Evolutionary conservation across 2,329 filamentous ascomycete species (phyloP).

Genomic region (Fusarium ambrosium): DNA sequence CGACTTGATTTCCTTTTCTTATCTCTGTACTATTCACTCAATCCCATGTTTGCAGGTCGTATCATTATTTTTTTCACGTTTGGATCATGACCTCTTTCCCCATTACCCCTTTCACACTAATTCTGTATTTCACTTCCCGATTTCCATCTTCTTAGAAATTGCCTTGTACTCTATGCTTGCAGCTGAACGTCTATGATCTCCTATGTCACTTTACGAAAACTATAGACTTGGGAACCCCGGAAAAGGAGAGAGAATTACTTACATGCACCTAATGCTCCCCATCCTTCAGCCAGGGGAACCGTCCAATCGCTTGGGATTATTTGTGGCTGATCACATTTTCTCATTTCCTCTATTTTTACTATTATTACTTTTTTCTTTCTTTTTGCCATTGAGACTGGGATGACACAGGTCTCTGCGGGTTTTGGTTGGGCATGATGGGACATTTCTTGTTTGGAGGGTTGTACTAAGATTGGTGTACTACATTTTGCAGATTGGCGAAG

Average conservation of each 20-base stretch:
- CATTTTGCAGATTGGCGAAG: conserved; percentile 22
- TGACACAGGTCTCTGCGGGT: conserved; percentile 26
- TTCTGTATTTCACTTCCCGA: conserved; percentile 33
- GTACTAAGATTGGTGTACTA: conserved; percentile 35
- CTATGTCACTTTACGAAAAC: conserved; percentile 46
- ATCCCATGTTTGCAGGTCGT: conserved; percentile 41
- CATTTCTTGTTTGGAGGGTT: conserved; percentile 38
- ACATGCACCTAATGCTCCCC: conserved; percentile 47
- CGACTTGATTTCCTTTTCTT: conserved; percentile 34
- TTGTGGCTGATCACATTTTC: conserved; percentile 41
- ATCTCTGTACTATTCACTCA: conserved; percentile 41
- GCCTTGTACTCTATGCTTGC: conserved; percentile 33
- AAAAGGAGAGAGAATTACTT: conserved; percentile 46
- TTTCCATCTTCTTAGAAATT: conserved; percentile 26
- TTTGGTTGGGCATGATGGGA: conserved; percentile 13
- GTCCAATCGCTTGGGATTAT: conserved; percentile 43
- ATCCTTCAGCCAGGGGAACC: conserved; percentile 40
- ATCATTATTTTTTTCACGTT: conserved; percentile 31
- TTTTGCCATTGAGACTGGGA: conserved; percentile 28
- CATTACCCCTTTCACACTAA: conserved; percentile 36
- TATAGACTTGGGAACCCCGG: conserved; percentile 46
- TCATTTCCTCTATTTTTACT: conserved; percentile 9
- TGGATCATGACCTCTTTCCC: conserved; percentile 35
- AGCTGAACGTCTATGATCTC: conserved; percentile 43
- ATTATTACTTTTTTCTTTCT: conserved; percentile 34